Conservation (phyloP, 2,329 filamentous ascomycete genomes). For the Monosporascus sp. region DNA sequence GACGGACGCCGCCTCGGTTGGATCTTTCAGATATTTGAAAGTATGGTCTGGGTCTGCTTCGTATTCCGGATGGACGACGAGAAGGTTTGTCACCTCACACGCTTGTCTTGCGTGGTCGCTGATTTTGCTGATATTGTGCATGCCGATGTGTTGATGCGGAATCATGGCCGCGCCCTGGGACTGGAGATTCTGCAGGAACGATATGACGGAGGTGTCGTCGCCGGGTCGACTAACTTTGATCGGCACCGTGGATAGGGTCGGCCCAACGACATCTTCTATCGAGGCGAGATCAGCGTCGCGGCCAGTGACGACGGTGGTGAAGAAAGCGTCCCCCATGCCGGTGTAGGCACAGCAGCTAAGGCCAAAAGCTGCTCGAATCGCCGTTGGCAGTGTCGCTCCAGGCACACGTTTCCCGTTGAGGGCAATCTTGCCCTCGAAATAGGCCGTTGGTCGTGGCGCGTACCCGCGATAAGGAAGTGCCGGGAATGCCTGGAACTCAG, state of each 20-base stretch:
- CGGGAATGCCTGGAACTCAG: neutral
- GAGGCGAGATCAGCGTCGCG: neutral
- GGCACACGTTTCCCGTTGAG: neutral
- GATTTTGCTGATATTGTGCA: neutral
- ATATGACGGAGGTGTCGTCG: neutral
- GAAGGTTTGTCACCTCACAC: neutral
- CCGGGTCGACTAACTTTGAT: neutral
- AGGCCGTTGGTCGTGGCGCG: neutral
- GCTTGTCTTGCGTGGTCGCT: neutral
- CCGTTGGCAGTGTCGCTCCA: neutral
- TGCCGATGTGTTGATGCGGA: neutral
- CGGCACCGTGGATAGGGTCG: neutral
- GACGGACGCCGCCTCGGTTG: neutral
- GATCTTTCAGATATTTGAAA: neutral
- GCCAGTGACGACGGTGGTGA: neutral
- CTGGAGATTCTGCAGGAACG: neutral
- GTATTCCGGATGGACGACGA: neutral
- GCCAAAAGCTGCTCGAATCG: neutral
- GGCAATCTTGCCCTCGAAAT: neutral
- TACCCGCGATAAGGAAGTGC: neutral
- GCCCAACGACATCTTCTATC: neutral
- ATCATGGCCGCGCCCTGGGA: neutral
- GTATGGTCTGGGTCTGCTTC: neutral
- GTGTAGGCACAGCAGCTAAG: neutral
- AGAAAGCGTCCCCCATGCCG: neutral